Evolutionary conservation across 306 rosid genomes (phyloP).

Genomic region (Urtica urens): DNA sequence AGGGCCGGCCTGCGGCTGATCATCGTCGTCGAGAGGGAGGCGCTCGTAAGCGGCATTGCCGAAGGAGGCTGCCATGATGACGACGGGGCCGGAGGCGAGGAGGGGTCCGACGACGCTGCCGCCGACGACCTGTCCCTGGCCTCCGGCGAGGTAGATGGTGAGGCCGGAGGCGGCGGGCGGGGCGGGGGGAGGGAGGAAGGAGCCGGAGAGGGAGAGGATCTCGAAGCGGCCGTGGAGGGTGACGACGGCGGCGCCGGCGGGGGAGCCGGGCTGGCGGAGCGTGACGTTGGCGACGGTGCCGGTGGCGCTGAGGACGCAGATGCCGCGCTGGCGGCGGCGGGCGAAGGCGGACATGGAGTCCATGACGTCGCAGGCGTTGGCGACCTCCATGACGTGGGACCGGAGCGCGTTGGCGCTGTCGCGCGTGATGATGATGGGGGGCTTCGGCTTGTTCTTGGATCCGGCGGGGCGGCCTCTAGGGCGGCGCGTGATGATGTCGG

Average conservation of each 20-base stretch:
- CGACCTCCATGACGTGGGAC: constrained; percentile 80
- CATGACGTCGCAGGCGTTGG: constrained; percentile 73
- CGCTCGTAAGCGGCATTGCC: constrained; percentile 96
- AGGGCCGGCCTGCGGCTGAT: constrained; percentile 23
- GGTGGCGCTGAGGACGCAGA: constrained; percentile 71
- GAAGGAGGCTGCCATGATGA: constrained; percentile 79
- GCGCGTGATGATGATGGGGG: constrained; percentile 80
- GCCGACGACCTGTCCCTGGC: constrained; percentile 89
- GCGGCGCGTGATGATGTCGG: constrained; percentile 27
- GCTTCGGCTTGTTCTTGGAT: constrained; percentile 82
- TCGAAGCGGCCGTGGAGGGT: constrained; percentile 81
- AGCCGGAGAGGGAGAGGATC: constrained; percentile 70
- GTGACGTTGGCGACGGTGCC: constrained; percentile 89
- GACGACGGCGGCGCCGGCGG: constrained; percentile 77
- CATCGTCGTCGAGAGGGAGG: constrained; percentile 75
- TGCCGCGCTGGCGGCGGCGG: constrained; percentile 62
- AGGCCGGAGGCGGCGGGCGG: constrained; percentile 65
- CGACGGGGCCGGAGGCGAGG: constrained; percentile 69
- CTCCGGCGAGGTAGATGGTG: constrained; percentile 72
- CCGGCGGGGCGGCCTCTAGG: constrained; percentile 88
- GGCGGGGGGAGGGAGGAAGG: constrained; percentile 88
- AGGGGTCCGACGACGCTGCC: constrained; percentile 83
- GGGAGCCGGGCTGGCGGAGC: constrained; percentile 72
- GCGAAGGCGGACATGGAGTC: constrained; percentile 64
- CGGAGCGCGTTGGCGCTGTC: constrained; percentile 90